A percentile compares a stretch with the other conserved stretches of the same genome.
These are phyloP conservation scores for Histomonas meleagridis DNA, from an alignment of 208 protist genomes.

Conservation along the genomic window DNA sequence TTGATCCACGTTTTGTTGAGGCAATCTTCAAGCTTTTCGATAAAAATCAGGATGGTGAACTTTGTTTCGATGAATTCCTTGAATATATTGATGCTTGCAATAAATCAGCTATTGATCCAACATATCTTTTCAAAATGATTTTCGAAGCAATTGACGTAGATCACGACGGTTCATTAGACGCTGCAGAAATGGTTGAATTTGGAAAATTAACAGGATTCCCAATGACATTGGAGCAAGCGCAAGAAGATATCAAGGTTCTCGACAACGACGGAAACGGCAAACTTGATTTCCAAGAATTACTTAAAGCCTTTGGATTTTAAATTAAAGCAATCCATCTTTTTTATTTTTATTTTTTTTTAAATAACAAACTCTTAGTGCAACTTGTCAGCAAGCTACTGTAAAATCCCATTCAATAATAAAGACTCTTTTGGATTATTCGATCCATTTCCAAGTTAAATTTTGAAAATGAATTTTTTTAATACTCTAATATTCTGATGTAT, in stretches of 20 bases:
- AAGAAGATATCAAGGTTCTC: not conserved
- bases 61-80: constrained; percentile 17
- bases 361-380: no score
- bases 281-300: not conserved
- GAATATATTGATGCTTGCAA: not conserved
- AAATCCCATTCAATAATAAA: no score
- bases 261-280: not conserved
- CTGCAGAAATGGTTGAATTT: not conserved
- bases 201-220: not conserved
- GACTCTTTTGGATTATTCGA: no score
- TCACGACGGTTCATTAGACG: not conserved
- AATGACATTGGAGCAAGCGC: not conserved
- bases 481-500: no score
- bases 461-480: no score
- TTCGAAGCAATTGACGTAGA: not conserved
- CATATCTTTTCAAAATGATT: not conserved
- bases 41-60: not conserved
- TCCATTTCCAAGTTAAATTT: no score
- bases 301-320: not conserved
- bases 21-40: constrained; percentile 30
- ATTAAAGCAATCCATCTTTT: no score
- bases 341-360: no score
- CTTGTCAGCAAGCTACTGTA: no score
- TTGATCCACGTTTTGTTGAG: constrained; percentile 19
- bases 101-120: not conserved